These are phyloP conservation scores for Rosa persica DNA, from an alignment of 306 rosid species.

Conservation along the genomic window DNA sequence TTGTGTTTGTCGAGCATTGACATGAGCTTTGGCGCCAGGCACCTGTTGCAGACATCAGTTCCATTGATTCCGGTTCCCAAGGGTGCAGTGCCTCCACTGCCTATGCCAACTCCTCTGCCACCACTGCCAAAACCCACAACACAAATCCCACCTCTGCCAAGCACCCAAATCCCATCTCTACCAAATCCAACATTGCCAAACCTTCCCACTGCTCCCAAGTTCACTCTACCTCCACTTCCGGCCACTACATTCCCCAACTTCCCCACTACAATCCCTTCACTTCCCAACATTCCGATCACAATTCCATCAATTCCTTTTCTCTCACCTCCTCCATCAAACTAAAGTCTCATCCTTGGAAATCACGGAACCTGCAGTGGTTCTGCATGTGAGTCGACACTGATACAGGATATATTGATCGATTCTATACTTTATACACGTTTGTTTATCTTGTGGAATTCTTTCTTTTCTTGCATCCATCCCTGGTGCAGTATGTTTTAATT, in stretches of 20 bases:
- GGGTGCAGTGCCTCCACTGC: not conserved
- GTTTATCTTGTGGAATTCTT: not conserved
- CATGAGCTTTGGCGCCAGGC: slow-evolving; percentile 26
- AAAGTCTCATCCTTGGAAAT: not conserved
- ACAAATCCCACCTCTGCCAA: not conserved
- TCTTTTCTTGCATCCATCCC: not conserved
- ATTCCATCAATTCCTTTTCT: slow-evolving; percentile 14
- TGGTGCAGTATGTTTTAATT: not conserved
- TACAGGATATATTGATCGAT: not conserved
- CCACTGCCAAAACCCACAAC: slow-evolving; percentile 22
- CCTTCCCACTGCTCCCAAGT: slow-evolving; percentile 22
- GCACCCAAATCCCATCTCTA: slow-evolving; percentile 8
- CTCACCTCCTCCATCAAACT: slow-evolving; percentile 31
- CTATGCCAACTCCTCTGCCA: not conserved
- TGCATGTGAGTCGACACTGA: too few relatives aligned
- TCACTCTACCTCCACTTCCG: slow-evolving; percentile 23
- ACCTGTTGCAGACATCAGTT: slow-evolving; percentile 27
- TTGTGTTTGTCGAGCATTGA: slow-evolving; percentile 23
- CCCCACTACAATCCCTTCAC: slow-evolving; percentile 18
- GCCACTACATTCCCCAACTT: slow-evolving; percentile 18
- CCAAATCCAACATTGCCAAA: slow-evolving; percentile 13
- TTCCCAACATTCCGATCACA: slow-evolving; percentile 26
- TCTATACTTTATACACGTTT: not conserved
- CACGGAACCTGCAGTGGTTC: not conserved
- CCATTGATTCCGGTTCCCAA: not conserved